phyloP scores from a whole-genome alignment of 1,284 basidiomycete genomes.

The Cystobasidium sp. region DNA sequence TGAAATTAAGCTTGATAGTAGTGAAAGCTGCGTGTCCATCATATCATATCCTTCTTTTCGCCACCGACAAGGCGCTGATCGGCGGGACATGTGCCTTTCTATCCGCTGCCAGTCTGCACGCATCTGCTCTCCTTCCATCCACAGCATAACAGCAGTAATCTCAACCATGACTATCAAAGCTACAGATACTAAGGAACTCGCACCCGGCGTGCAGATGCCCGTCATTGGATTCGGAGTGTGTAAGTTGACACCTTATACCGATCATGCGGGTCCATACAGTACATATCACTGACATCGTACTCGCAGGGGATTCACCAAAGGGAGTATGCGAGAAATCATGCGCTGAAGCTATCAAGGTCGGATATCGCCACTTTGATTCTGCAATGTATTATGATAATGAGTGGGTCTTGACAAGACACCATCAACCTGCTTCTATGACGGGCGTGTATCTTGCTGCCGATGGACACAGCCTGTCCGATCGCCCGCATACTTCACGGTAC shows the following conservation, averaged over 20 bases:
- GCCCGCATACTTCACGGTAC: slow-evolving; percentile 4
- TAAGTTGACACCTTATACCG: background rate
- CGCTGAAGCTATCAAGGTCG: slow-evolving; percentile 33
- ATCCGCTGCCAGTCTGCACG: background rate
- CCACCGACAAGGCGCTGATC: background rate
- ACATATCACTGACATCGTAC: background rate
- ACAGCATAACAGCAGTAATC: background rate
- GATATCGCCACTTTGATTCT: slow-evolving; percentile 44
- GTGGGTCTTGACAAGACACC: background rate
- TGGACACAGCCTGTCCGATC: background rate
- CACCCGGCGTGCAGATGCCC: slow-evolving; percentile 36
- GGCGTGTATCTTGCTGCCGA: background rate
- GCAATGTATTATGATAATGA: slow-evolving; percentile 45
- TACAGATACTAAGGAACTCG: slow-evolving; percentile 38
- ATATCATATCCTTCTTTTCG: too few species aligned
- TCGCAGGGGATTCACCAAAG: slow-evolving; percentile 29
- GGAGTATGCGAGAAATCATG: slow-evolving; percentile 36
- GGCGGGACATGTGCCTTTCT: background rate
- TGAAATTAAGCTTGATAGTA: too few species aligned
- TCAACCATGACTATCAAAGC: slow-evolving; percentile 11
- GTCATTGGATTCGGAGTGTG: slow-evolving; percentile 41
- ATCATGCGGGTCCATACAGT: background rate
- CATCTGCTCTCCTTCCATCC: background rate
- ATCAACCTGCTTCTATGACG: too few species aligned
- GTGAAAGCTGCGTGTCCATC: too few species aligned